Conservation (phyloP, 176 grass and related monocot species). For the Eleusine indica region DNA sequence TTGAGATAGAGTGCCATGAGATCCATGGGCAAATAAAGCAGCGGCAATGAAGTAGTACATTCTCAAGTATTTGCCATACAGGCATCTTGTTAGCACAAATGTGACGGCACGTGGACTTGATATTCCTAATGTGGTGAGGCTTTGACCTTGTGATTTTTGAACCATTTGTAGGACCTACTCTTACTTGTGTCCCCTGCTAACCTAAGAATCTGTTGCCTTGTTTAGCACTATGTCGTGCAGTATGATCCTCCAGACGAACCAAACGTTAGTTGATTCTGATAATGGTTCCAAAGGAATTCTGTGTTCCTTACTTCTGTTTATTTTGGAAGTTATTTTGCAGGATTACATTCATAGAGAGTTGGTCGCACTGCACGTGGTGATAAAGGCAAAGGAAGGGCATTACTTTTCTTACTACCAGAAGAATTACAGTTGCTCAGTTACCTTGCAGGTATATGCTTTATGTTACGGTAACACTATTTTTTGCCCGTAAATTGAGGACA, state of each 20-base stretch:
- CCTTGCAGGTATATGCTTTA: conserved; percentile 35
- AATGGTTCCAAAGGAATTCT: neutral
- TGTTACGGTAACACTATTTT: neutral
- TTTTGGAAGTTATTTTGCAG: conserved; percentile 51
- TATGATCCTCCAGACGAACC: conserved; percentile 98
- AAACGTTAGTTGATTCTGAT: conserved; percentile 54
- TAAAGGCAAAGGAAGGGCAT: conserved; percentile 74
- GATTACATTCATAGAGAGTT: conserved; percentile 94
- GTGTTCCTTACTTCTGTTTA: neutral
- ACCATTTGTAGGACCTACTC: neutral
- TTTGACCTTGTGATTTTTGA: conserved; percentile 13
- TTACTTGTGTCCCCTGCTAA: conserved; percentile 24
- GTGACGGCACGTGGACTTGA: conserved; percentile 96
- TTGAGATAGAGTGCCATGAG: conserved; percentile 77
- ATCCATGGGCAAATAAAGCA: conserved; percentile 98
- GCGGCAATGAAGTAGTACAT: conserved; percentile 82
- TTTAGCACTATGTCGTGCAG: conserved; percentile 92
- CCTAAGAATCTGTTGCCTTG: conserved; percentile 7
- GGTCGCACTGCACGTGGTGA: conserved; percentile 95
- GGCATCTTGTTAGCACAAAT: conserved; percentile 89
- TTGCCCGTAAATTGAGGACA: neutral
- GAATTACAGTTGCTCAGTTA: conserved; percentile 85
- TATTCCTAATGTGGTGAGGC: conserved; percentile 90
- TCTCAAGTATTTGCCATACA: conserved; percentile 82
- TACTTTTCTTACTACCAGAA: conserved; percentile 84